A percentile compares a stretch with the other conserved stretches of the same genome.
These are phyloP conservation scores for Phaeosphaeriaceae sp. DNA, from an alignment of 2,329 filamentous ascomycete genomes.

Conservation along the genomic window DNA sequence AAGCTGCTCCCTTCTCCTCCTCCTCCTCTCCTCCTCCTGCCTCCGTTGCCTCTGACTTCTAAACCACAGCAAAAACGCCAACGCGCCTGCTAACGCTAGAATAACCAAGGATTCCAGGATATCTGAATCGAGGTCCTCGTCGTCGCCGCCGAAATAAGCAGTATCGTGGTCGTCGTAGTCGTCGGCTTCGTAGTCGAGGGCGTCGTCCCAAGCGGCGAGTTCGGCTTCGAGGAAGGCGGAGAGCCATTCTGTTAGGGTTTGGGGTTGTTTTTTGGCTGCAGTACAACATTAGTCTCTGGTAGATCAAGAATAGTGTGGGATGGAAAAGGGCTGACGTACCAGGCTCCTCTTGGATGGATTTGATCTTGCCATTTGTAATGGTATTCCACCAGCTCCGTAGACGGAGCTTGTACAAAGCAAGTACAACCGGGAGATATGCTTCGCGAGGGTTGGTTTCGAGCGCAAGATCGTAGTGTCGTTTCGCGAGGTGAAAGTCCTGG, in stretches of 20 bases:
- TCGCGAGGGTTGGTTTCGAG: conserved; percentile 85
- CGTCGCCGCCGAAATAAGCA: conserved; percentile 65
- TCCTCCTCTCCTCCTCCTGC: conserved; percentile 52
- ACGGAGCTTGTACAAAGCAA: conserved; percentile 86
- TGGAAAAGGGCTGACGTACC: conserved; percentile 61
- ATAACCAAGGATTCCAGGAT: conserved; percentile 87
- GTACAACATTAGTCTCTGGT: too few species aligned
- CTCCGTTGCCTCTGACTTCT: conserved; percentile 67
- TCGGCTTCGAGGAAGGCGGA: conserved; percentile 77
- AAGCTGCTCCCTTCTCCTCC: conserved; percentile 35
- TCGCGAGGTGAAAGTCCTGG: conserved; percentile 96
- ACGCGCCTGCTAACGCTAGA: conserved; percentile 74
- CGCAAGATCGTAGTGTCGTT: conserved; percentile 93
- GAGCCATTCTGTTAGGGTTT: conserved; percentile 86
- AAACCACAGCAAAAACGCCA: conserved; percentile 84
- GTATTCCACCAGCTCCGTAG: conserved; percentile 93
- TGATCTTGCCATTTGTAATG: conserved; percentile 86
- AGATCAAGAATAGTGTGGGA: too few species aligned
- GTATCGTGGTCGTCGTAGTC: conserved; percentile 64
- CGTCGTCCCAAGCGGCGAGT: conserved; percentile 61
- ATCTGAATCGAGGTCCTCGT: conserved; percentile 76
- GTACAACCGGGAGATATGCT: conserved; percentile 89
- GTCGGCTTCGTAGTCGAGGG: conserved; percentile 56
- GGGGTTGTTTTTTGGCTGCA: conserved; percentile 72
- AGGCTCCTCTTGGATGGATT: conserved; percentile 89